Percentiles rank a stretch among this genome's conserved stretches.
phyloP scores from a whole-genome alignment of 148 eudicot genomes.

The Fagopyrum homotropicum region DNA sequence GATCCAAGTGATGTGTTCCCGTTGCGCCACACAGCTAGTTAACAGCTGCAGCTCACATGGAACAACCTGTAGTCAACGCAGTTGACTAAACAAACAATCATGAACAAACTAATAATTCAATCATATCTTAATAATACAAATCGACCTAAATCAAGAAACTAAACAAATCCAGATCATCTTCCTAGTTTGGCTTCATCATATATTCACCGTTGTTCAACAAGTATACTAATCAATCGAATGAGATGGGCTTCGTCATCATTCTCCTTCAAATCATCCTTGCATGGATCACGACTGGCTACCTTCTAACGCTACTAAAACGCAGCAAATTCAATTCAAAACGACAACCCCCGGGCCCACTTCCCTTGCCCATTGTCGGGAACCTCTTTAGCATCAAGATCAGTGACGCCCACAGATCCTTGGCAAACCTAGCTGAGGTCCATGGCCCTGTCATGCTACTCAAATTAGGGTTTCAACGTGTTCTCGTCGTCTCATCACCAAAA shows the following conservation, averaged over 20 bases:
- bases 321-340: slow-evolving; percentile 6
- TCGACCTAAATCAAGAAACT: background rate
- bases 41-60: slow-evolving; percentile 1
- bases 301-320: slow-evolving; percentile 2
- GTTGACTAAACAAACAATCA: background rate
- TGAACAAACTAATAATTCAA: background rate
- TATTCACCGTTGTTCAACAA: background rate
- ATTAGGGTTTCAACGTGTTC: background rate
- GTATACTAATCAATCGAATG: background rate
- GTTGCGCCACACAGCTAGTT: background rate
- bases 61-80: background rate
- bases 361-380: slow-evolving; percentile 3
- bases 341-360: background rate
- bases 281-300: background rate
- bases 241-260: background rate
- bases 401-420: background rate
- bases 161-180: background rate
- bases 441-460: slow-evolving; percentile 6
- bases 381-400: background rate
- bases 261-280: background rate
- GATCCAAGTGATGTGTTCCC: background rate
- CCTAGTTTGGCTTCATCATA: background rate
- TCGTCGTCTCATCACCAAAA: background rate
- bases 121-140: background rate
- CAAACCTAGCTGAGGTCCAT: background rate